These are phyloP conservation scores for Cordyceps cateniannulata DNA, from an alignment of 2,329 filamentous ascomycete genomes.

Conservation along the genomic window DNA sequence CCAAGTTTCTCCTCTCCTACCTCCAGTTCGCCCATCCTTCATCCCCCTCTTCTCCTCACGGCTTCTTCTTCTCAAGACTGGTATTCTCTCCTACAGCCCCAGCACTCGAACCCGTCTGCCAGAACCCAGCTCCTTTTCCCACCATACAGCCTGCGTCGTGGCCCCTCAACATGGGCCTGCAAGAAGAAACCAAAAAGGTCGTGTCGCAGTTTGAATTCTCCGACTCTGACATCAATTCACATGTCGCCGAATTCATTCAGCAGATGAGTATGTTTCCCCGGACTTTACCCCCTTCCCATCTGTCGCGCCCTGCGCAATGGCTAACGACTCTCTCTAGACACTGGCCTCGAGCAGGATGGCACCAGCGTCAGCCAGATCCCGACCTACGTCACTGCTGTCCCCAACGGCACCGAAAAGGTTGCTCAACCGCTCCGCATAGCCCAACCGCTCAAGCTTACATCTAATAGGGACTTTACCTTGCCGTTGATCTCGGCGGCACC, in stretches of 20 bases:
- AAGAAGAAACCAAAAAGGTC: conserved; percentile 69
- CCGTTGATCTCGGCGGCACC: conserved; percentile 94
- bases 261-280: conserved; percentile 61
- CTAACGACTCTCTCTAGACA: conserved; percentile 44
- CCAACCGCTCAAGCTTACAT: conserved; percentile 6
- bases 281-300: not conserved
- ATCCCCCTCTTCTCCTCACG: conserved; percentile 15
- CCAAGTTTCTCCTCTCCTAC: conserved; percentile 28
- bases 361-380: conserved; percentile 91
- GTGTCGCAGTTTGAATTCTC: conserved; percentile 81
- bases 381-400: conserved; percentile 91
- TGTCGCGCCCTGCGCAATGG: not conserved
- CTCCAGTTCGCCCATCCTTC: conserved; percentile 14
- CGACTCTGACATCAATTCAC: conserved; percentile 69
- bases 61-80: conserved; percentile 23
- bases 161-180: conserved; percentile 54
- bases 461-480: conserved; percentile 82
- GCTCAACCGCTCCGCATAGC: conserved; percentile 13
- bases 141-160: conserved; percentile 46
- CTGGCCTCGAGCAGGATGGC: conserved; percentile 72
- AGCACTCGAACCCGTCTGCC: conserved; percentile 43
- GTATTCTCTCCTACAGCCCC: conserved; percentile 28
- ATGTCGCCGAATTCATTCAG: conserved; percentile 76
- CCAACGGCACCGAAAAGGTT: conserved; percentile 97
- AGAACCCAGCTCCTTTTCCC: conserved; percentile 48